These are phyloP conservation scores for Reticulascus tulasneorum DNA, from an alignment of 2,329 filamentous ascomycete species.

Conservation along the genomic window DNA sequence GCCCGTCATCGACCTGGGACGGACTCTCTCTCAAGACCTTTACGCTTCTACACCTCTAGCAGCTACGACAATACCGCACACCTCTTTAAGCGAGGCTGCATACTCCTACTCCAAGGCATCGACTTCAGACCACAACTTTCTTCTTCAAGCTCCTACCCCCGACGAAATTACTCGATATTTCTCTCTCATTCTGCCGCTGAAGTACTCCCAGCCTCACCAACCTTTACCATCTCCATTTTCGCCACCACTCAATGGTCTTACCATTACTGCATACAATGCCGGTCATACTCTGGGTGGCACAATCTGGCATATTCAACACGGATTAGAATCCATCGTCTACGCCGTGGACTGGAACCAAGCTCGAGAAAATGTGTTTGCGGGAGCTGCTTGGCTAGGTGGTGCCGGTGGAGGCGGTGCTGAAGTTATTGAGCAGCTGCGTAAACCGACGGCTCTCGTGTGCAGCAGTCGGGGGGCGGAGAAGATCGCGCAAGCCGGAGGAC, in stretches of 20 bases:
- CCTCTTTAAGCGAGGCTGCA: conserved; percentile 63
- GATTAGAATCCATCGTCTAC: conserved; percentile 94
- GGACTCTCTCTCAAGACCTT: conserved; percentile 85
- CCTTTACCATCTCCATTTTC: conserved; percentile 83
- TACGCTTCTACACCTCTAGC: conserved; percentile 89
- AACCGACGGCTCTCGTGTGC: conserved; percentile 90
- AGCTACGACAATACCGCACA: conserved; percentile 72
- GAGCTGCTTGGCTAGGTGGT: conserved; percentile 88
- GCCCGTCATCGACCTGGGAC: conserved; percentile 88
- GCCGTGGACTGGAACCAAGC: conserved; percentile 98
- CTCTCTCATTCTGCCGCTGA: conserved; percentile 81
- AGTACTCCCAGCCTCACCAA: conserved; percentile 95
- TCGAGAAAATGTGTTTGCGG: conserved; percentile 90
- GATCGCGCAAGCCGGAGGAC: conserved; percentile 65
- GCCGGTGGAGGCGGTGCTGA: conserved; percentile 77
- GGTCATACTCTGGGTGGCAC: conserved; percentile 94
- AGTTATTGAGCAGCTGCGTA: conserved; percentile 88
- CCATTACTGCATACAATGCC: conserved; percentile 93
- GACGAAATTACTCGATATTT: conserved; percentile 95
- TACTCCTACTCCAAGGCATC: conserved; percentile 51
- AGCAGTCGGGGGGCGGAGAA: conserved; percentile 78
- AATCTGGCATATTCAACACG: conserved; percentile 98
- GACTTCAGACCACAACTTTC: conserved; percentile 49
- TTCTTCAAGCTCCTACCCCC: conserved; percentile 66
- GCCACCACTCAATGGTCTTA: conserved; percentile 83